Conservation (phyloP, 192 early-diverging fungal genomes). For the Backusella luteola region DNA sequence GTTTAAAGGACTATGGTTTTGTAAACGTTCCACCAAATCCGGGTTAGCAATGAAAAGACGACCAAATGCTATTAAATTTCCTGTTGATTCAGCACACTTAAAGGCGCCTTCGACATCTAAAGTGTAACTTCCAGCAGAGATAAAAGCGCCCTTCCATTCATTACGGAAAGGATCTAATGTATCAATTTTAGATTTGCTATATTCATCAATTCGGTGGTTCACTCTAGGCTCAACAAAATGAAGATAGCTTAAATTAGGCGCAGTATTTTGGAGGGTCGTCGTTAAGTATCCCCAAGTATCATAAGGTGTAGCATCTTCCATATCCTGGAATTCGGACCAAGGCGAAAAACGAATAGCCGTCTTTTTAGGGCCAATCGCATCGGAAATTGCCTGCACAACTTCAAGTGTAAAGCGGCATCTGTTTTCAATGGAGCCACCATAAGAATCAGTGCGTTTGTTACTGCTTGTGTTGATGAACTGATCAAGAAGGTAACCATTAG, state of each 20-base stretch:
- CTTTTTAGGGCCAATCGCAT: constrained; percentile 22
- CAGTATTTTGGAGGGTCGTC: constrained; percentile 14
- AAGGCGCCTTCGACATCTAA: constrained; percentile 12
- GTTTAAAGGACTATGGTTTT: constrained; percentile 22
- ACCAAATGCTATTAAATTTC: constrained; percentile 31
- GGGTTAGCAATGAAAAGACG: constrained; percentile 38
- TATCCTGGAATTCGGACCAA: constrained; percentile 29
- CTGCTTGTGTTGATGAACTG: constrained; percentile 76
- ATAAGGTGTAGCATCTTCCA: constrained; percentile 22
- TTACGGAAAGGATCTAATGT: constrained; percentile 9
- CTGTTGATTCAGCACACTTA: constrained; percentile 13
- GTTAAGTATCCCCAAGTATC: constrained; percentile 26
- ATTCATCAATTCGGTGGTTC: background rate
- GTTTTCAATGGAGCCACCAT: constrained; percentile 23
- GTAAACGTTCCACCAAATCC: constrained; percentile 30
- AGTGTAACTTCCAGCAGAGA: constrained; percentile 26
- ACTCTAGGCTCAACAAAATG: constrained; percentile 29
- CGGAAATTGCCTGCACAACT: constrained; percentile 13
- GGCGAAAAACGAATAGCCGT: constrained; percentile 36
- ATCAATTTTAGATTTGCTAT: background rate
- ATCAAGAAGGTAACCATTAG: constrained; percentile 86
- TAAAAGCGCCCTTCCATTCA: constrained; percentile 7
- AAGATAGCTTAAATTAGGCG: constrained; percentile 26
- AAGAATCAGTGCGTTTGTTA: constrained; percentile 67
- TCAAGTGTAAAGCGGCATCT: constrained; percentile 22